Evolutionary conservation across 495 filamentous ascomycete species (phyloP).

Genomic region (Clavariopsis aquatica): DNA sequence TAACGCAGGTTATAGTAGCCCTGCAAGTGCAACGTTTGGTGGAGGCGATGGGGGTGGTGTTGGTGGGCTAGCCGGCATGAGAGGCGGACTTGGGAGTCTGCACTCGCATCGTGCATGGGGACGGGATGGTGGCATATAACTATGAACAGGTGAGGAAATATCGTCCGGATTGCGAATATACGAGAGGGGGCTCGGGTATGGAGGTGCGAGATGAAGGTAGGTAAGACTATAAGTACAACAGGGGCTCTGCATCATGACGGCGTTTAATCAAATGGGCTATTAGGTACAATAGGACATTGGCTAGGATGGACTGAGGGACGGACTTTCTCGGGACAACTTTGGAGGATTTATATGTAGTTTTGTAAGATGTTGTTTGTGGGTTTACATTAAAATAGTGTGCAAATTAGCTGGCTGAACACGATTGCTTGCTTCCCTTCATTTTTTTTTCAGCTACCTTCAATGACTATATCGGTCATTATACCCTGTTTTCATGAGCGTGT

Average conservation of each 20-base stretch:
- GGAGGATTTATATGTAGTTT: background rate
- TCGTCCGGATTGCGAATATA: background rate
- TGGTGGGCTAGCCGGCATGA: slow-evolving; percentile 2
- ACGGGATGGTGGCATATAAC: slow-evolving; percentile 4
- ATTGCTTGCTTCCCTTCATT: no score
- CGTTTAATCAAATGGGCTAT: background rate
- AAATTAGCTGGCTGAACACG: background rate
- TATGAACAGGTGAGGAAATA: no score
- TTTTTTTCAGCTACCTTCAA: no score
- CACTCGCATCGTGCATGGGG: slow-evolving; percentile 24
- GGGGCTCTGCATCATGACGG: background rate
- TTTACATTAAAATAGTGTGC: background rate
- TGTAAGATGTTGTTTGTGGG: background rate
- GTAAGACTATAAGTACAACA: background rate
- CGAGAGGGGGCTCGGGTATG: background rate
- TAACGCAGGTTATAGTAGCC: slow-evolving; percentile 10
- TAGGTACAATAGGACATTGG: background rate
- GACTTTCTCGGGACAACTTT: background rate
- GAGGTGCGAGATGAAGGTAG: background rate
- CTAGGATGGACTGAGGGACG: background rate
- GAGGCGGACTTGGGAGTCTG: slow-evolving; percentile 15
- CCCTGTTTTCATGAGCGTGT: no score
- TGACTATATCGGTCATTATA: no score
- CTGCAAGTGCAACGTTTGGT: background rate
- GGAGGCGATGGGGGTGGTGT: slow-evolving; percentile 1